Base-by-base conservation (phyloP, 2,329 filamentous ascomycete species). In the Lanzia echinophila region DNA sequence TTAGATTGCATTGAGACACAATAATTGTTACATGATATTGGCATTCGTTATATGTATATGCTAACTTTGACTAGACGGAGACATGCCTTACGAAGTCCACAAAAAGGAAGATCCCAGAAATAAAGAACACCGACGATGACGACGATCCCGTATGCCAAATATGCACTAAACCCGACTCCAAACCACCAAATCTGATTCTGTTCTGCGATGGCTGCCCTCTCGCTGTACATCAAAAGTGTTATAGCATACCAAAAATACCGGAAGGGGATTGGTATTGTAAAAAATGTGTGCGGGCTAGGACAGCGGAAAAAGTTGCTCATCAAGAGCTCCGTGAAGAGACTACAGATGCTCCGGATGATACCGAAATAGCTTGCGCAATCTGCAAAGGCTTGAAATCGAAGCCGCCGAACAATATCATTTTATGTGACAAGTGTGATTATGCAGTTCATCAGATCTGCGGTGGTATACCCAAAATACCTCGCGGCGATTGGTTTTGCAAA, bases 361-460 rank as follows among this genome's bases (percentile, higher is more conserved):
- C 41, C 20, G 76, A 81, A 17, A 78, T 81, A 53, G 72, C 79
- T 0, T 86, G 82, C 61, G 71, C 69, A 17, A 73, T 85, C 34
- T 86, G 82, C 65, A 72, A 70, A 36, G 77, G 77, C 53, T 76
- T 79, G 0, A 75, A 84, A 56, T 84, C 81, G 0, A 71, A 75
- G 34, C 69, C 73, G 2, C 78, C 78, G 1, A 85, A 86, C 63
- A 74, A 82, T 62, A 85, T 86, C 33, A 71, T 86, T 8, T 75
- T 85, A 34, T 86, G 82, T 68, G 82, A 85, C 59, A 77, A 75
- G 50, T 86, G 83, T 70, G 79, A 85, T 64, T 74, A 76, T 67
- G 78, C 79, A 1, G 79, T 80, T 41, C 82, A 86, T 60, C 81
- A 84, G 62, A 72, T 77, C 60, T 86, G 82, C 65, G 83, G 83